A percentile compares a stretch with the other conserved stretches of the same genome.
phyloP scores from a whole-genome alignment of 2,329 filamentous ascomycete genomes.

The Aspergillus pseudoterreus region DNA sequence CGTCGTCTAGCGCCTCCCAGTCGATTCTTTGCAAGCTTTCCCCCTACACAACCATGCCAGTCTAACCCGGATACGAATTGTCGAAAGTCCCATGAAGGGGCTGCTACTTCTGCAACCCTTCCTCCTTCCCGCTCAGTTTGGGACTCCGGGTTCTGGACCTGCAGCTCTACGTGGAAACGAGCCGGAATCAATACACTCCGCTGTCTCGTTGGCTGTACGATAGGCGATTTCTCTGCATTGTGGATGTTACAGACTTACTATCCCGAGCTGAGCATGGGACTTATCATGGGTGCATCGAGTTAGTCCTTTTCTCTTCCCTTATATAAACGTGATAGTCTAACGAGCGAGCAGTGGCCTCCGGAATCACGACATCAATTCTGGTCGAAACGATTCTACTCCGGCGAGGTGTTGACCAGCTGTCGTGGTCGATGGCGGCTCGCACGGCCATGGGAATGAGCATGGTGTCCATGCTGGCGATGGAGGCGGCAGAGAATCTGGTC shows the following conservation, averaged over 20 bases:
- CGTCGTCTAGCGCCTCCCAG: too few species aligned
- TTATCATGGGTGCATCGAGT: conserved; percentile 54
- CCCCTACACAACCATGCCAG: too few species aligned
- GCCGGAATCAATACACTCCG: conserved; percentile 53
- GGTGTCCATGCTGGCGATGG: conserved; percentile 59
- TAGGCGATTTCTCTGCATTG: conserved; percentile 55
- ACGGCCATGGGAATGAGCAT: conserved; percentile 58
- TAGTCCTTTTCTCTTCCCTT: conserved; percentile 8
- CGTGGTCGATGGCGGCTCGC: conserved; percentile 46
- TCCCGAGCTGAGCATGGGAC: conserved; percentile 45
- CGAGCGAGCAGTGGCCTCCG: conserved; percentile 45
- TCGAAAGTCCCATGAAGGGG: background rate
- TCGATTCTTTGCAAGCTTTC: too few species aligned
- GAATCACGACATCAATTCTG: conserved; percentile 50
- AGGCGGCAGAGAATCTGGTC: conserved; percentile 52
- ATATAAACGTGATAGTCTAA: background rate
- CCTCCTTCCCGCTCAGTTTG: background rate
- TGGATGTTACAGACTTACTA: conserved; percentile 52
- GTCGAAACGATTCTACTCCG: conserved; percentile 53
- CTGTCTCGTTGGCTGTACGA: conserved; percentile 54
- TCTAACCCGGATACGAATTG: background rate
- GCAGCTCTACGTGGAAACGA: conserved; percentile 45
- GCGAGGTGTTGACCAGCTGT: conserved; percentile 46
- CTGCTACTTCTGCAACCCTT: background rate
- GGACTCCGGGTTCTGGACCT: conserved; percentile 33